Evolutionary conservation across 2,329 filamentous ascomycete genomes (phyloP), one percentile per base, ranked within the genome.

Genomic region (Alternaria ethzedia): DNA sequence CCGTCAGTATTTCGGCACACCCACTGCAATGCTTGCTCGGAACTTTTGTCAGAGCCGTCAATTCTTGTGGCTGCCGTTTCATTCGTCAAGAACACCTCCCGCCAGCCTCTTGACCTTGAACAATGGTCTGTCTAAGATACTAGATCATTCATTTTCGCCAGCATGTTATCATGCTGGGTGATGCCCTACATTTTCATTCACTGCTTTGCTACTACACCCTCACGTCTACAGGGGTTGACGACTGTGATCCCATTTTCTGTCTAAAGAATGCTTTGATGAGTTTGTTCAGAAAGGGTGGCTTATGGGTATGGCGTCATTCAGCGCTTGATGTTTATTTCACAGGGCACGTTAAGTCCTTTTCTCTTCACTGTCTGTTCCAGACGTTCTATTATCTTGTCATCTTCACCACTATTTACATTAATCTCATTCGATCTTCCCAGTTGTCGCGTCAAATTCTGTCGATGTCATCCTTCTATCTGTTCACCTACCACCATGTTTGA

Each of bases 401-500:
- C 51, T 61, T 64, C 58, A 57, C 41, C 20, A 26, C 23, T 50
- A 64, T 61, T 21, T 58, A 64, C 51, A 64, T 64, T 57, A 61
- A 64, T 64, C 49, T 61, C 62, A 61, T 62, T 51, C 21, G 45
- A 43, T 32, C 30, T 36, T 30, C 12, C 21, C 44, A 17, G 20
- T 50, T 50, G 44, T 32, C 45, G 44, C 21, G 26, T 56, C 26
- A 28, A 56, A 17, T 28, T 44, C 23, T 15, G 21, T 23, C 41
- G 10, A 28, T 17, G n/a, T 44, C 23, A 32, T 52, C 49, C 13
- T 32, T 32, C 13, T n/a, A 41, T 32, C 26, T 15, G 23, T 32
- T 47, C 26, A 26, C 45, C 43, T 17, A n/a, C 54, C 20, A 52
- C 13, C 49, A 36, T 21, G 30, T 21, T 36, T 52, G 28, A 20